Base-by-base conservation (phyloP, 2,329 filamentous ascomycete species). In the Bipolaris bicolor region DNA sequence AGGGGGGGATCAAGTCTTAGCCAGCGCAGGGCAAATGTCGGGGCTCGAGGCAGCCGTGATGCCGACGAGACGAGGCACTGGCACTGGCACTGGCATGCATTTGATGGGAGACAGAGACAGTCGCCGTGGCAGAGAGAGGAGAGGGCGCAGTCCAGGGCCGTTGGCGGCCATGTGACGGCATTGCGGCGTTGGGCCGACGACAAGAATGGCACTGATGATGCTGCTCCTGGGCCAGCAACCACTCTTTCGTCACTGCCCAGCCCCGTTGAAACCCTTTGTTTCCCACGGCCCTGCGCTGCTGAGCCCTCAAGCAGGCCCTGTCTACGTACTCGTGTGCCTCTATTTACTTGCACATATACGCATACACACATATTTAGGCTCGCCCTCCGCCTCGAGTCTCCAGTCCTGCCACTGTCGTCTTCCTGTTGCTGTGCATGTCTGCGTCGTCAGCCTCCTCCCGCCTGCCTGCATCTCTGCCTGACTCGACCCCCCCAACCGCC, bases 401-500 rank as follows among this genome's bases (percentile, higher is more conserved):
- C 7, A 7, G 24, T 26, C 24, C 24, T 26, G 7, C 7, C 24
- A 26, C 7, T 26, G 18, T 11, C 16, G 11, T 24, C 20, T 2
- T 29, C 26, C 26, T 29, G 26, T 29, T 41, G 39, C 39, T 24
- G 39, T 41, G 16, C 39, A 24, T 41, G 10, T 22, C 22, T 20
- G 20, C n/a, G 13, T 18, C n/a, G n/a, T 29, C n/a, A 29, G 43
- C 43, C 26, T 16, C 9, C 22, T 31, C 43, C 26, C 7, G 26
- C 43, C 26, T 31, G 43, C 22, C 7, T 31, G 43, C 29, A 10
- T 34, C 31, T 22, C 33, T 39, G 18, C 36, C 50, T 33, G 55
- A 63, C 39, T 54, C 61, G 55, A 61, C 54, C 55, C 59, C 59
- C 55, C 55, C 64, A 49, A 54, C 59, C 61, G 49, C 54, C 59